phyloP scores from a whole-genome alignment of 1,139 yeast species.

The Geotrichum siamense region DNA sequence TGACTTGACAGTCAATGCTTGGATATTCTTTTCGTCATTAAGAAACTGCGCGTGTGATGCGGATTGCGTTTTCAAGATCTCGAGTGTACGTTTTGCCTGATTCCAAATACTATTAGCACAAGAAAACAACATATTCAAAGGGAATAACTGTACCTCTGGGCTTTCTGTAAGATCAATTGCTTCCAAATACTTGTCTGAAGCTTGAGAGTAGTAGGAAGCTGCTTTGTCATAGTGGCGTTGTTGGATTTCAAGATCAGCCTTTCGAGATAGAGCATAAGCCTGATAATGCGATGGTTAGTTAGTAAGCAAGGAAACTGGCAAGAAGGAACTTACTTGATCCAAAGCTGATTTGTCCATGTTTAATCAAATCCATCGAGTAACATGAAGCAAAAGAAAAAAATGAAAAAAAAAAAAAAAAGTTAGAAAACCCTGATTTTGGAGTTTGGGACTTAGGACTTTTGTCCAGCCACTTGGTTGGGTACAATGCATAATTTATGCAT shows the following conservation, averaged over 20 bases:
- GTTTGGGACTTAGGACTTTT: background rate
- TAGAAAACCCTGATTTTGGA: conserved; percentile 1
- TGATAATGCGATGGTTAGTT: too few species aligned
- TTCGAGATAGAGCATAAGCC: conserved; percentile 17
- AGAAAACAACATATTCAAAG: background rate
- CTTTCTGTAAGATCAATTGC: conserved; percentile 15
- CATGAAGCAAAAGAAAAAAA: too few species aligned
- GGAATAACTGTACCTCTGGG: conserved; percentile 15
- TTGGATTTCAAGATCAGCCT: conserved; percentile 18
- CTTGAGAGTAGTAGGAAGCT: conserved; percentile 16
- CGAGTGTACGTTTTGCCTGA: conserved; percentile 17
- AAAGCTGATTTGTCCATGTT: conserved; percentile 15
- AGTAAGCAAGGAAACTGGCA: too few species aligned
- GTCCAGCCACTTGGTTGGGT: too few species aligned
- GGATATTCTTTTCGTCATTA: conserved; percentile 14
- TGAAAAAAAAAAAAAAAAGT: background rate
- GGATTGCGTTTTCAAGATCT: conserved; percentile 15
- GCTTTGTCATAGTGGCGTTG: conserved; percentile 18
- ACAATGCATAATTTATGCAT: too few species aligned
- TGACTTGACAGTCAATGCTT: conserved; percentile 7
- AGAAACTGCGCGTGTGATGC: conserved; percentile 14
- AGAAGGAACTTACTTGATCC: conserved; percentile 15
- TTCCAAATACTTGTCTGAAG: conserved; percentile 14
- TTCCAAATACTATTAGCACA: background rate
- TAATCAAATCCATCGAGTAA: background rate